phyloP scores from a whole-genome alignment of 2,329 filamentous ascomycete species.

The Trichoderma harzianum region DNA sequence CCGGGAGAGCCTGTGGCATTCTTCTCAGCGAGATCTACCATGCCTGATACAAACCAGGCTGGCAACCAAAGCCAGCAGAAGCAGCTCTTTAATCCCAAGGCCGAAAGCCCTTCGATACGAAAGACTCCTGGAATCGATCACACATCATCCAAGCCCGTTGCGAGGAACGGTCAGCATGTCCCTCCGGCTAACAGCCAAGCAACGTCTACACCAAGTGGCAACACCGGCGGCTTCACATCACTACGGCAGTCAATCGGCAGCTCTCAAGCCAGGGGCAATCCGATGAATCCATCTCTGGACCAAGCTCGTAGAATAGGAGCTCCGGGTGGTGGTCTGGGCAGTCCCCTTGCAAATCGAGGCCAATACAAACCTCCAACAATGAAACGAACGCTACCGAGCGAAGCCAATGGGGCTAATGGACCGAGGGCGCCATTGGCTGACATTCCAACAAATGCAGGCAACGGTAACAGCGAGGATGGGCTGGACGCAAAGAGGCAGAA shows the following conservation, averaged over 20 bases:
- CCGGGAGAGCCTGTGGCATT: slow-evolving; percentile 54
- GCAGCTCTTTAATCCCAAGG: slow-evolving; percentile 67
- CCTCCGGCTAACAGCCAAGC: slow-evolving; percentile 37
- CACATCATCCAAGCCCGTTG: slow-evolving; percentile 69
- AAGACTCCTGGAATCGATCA: slow-evolving; percentile 88
- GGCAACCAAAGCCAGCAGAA: slow-evolving; percentile 34
- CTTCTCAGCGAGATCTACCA: slow-evolving; percentile 62
- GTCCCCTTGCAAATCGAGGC: slow-evolving; percentile 56
- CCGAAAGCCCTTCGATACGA: slow-evolving; percentile 79
- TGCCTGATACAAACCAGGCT: slow-evolving; percentile 37
- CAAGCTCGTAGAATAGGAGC: slow-evolving; percentile 57
- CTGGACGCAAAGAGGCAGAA: slow-evolving; percentile 53
- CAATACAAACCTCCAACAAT: slow-evolving; percentile 59
- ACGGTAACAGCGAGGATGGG: slow-evolving; percentile 25
- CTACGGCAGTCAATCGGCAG: slow-evolving; percentile 29
- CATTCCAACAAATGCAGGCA: slow-evolving; percentile 44
- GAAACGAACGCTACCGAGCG: slow-evolving; percentile 45
- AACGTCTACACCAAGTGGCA: slow-evolving; percentile 22
- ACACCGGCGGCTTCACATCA: slow-evolving; percentile 30
- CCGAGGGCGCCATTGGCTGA: slow-evolving; percentile 49
- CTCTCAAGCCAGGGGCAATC: slow-evolving; percentile 37
- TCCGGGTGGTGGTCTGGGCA: slow-evolving; percentile 47
- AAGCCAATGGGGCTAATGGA: slow-evolving; percentile 23
- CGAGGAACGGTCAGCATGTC: slow-evolving; percentile 53
- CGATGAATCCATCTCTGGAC: slow-evolving; percentile 53